Conservation (phyloP, 768 basidiomycete species). For the Panus rudis region DNA sequence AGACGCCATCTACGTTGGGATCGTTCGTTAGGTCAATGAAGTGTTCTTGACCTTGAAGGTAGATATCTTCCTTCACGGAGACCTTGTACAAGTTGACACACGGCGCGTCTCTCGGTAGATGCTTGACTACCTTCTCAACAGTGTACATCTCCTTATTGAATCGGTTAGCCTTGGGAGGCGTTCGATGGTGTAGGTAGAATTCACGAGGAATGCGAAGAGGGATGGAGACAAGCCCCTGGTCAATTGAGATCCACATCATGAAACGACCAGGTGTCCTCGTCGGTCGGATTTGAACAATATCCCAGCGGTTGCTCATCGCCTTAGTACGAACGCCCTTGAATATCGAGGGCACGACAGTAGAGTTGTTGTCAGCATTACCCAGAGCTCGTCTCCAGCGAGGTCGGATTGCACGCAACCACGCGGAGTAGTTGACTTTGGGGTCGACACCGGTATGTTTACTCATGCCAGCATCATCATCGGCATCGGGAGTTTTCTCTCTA, state of each 20-base stretch:
- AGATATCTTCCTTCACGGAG: constrained; percentile 75
- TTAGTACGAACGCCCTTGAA: constrained; percentile 57
- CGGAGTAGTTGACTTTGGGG: constrained; percentile 56
- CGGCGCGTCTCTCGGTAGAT: constrained; percentile 72
- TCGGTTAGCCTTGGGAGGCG: constrained; percentile 50
- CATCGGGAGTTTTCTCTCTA: constrained; percentile 38
- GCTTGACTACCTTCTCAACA: constrained; percentile 65
- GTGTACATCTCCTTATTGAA: constrained; percentile 68
- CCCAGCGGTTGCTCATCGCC: constrained; percentile 75
- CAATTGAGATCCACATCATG: constrained; percentile 81
- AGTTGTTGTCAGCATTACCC: constrained; percentile 28
- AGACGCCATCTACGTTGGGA: constrained; percentile 91
- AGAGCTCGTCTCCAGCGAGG: constrained; percentile 67
- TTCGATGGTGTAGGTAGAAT: constrained; percentile 89
- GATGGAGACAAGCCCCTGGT: constrained; percentile 70
- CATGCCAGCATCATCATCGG: constrained; percentile 23
- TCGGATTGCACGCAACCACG: constrained; percentile 72
- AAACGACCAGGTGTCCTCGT: constrained; percentile 76
- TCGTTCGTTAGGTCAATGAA: constrained; percentile 91
- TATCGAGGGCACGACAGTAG: constrained; percentile 59
- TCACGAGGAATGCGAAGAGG: constrained; percentile 83
- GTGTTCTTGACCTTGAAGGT: constrained; percentile 79
- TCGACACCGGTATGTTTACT: constrained; percentile 41
- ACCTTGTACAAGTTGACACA: constrained; percentile 80
- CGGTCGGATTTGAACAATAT: constrained; percentile 83